Conservation (phyloP, 2,329 filamentous ascomycete genomes). For the Conoideocrella luteorostrata region DNA sequence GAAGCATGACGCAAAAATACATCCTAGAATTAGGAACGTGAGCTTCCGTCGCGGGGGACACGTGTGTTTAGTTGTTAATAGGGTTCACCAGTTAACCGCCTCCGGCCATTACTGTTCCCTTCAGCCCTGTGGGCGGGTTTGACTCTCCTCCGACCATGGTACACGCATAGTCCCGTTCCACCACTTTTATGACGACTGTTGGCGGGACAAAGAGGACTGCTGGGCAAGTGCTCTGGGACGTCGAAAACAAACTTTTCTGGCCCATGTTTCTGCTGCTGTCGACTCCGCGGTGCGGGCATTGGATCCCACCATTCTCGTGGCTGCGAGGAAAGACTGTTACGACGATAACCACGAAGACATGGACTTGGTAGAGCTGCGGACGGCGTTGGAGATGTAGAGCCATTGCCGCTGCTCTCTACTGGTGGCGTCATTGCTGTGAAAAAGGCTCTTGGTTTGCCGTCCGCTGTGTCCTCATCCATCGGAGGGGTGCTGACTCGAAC, state of each 20-base stretch:
- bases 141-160: conserved; percentile 34
- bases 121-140: conserved; percentile 5
- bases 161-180: conserved; percentile 45
- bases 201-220: conserved; percentile 45
- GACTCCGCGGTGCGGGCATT: conserved; percentile 16
- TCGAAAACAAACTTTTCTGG: conserved; percentile 37
- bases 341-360: conserved; percentile 13
- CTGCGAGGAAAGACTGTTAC: conserved; percentile 16
- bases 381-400: background rate
- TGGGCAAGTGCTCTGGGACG: conserved; percentile 44
- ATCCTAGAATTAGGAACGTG: background rate
- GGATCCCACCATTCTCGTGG: conserved; percentile 32
- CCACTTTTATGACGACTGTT: conserved; percentile 37
- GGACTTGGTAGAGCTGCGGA: conserved; percentile 11
- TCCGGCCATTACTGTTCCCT: background rate
- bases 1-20: background rate
- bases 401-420: background rate
- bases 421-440: conserved; percentile 35
- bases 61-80: background rate
- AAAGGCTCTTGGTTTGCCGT: conserved; percentile 33
- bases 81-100: background rate
- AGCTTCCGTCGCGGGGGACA: background rate
- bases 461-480: conserved; percentile 30
- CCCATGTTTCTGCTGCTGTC: conserved; percentile 10
- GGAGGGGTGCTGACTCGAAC: conserved; percentile 42